A percentile compares a stretch with the other conserved stretches of the same genome.
These are phyloP conservation scores for Botryosphaeria dothidea DNA, from an alignment of 2,329 filamentous ascomycete genomes.

Conservation along the genomic window DNA sequence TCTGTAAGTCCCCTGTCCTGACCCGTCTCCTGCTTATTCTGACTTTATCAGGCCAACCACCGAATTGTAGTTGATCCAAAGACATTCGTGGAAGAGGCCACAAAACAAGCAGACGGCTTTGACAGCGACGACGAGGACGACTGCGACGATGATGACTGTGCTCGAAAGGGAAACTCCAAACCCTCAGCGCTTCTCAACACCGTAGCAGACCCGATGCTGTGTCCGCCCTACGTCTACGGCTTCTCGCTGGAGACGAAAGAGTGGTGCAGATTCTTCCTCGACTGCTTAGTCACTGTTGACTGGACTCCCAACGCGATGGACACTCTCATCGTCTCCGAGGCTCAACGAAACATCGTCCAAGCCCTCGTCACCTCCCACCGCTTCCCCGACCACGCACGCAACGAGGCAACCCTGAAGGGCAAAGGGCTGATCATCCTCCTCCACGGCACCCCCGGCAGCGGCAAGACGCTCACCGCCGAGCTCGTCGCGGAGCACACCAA, in stretches of 20 bases:
- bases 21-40: neutral
- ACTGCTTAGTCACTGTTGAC: constrained; percentile 29
- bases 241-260: constrained; percentile 24
- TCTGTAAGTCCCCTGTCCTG: neutral
- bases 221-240: constrained; percentile 30
- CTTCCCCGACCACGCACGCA: constrained; percentile 22
- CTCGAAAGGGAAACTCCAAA: constrained; percentile 16
- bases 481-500: constrained; percentile 42
- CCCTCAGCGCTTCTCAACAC: constrained; percentile 6
- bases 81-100: constrained; percentile 27
- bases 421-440: constrained; percentile 52
- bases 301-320: constrained; percentile 34
- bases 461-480: constrained; percentile 45
- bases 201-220: constrained; percentile 28
- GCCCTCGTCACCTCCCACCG: constrained; percentile 30
- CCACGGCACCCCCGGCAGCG: constrained; percentile 51
- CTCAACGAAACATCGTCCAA: constrained; percentile 31
- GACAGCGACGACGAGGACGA: neutral
- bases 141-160: neutral
- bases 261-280: constrained; percentile 25
- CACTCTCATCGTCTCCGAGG: constrained; percentile 30
- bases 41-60: constrained; percentile 20
- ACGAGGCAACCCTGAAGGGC: constrained; percentile 52
- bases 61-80: constrained; percentile 29
- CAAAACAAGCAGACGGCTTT: neutral